Base-by-base conservation (phyloP, 352 stramenopile genomes). In the Plasmopara muralis region DNA sequence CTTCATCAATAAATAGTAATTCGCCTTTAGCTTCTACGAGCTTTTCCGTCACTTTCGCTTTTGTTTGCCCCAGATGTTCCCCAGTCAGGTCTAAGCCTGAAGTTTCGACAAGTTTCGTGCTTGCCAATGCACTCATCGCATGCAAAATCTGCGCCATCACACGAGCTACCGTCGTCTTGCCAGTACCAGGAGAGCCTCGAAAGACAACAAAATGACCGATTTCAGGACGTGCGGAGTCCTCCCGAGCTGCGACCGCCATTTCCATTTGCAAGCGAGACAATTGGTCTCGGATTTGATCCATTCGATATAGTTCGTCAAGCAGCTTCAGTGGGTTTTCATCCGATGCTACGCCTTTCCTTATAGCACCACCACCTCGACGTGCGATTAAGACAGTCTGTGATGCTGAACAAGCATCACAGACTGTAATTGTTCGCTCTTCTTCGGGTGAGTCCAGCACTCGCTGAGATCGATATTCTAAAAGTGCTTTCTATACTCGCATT, bases 141-240 rank as follows among this genome's bases (percentile, higher is more conserved):
- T 97, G 85, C 47, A 98, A 86, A 33, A 98, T 91, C 58, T 97
- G 93, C 9, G 86, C 95, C 64, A 98, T 88, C 14, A 89, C 72
- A 31, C 89, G 81, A 6, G 93, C 93, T 0, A 98, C 90, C 6
- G 78, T 93, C 6, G 83, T 96, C 49, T 96, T 96, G 3, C 87
- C 86, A 8, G 85, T 96, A 1, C 89, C 88, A n/a, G 86, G 85
- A 2, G 75, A 83, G 0, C 89, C 89, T 25, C 74, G 83, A 53
- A 97, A 97, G 7, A 92, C 64, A 69, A 94, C 64, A 69, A 94
- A 89, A 56, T 96, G 81, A 2, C 81, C 81, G 33, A 91, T 82
- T 15, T 81, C 64, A 6, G 81, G 78, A 35, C 71, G 50, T 30
- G 68, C 53, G 18, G 73, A 71, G 30, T 76, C 74, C 72, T 91